Evolutionary conservation across 345 rosid genomes (phyloP), one percentile per base, ranked within the genome.

Genomic region (Arabidopsis arenosa): DNA sequence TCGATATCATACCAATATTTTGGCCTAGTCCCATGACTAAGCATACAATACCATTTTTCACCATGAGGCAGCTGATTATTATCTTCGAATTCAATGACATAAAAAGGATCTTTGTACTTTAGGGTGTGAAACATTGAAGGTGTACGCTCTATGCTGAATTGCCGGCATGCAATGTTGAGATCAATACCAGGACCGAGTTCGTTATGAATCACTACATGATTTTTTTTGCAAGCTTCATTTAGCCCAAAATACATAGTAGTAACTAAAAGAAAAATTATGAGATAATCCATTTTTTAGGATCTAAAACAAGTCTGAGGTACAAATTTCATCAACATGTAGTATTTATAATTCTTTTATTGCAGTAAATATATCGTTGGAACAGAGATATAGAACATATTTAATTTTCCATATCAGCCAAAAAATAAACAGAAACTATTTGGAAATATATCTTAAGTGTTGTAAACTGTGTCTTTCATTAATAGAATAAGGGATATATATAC

Each of bases 141-240:
- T 33, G 62, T 2, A 0, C 10, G 28, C 55, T 2, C 11, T 9
- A 8, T 7, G 28, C 3, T n/a, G 1, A 3, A 1, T n/a, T n/a
- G 2, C 32, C 66, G 35, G 36, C 66, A 62, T 12, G 21, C 23
- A 44, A 44, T 63, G 53, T 9, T n/a, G 23, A 63, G 54, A 44
- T 1, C 23, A 28, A n/a, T 15, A 1, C 52, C 52, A 7, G 9
- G 54, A 30, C 2, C 39, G 5, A 44, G 5, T 44, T 63, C 54
- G 26, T 63, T 63, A 28, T 63, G 68, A 14, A 63, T 14, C 30
- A 63, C 68, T 44, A 63, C 47, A 44, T 63, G 68, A 3, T 63
- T 44, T 2, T 14, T 28, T 23, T 63, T 44, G 54, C 68, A 63
- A 30, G 67, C 67, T 63, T 63, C 52, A n/a, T 7, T 63, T 63